phyloP scores from a whole-genome alignment of 768 basidiomycete genomes.

The Coprinopsis cinerea region DNA sequence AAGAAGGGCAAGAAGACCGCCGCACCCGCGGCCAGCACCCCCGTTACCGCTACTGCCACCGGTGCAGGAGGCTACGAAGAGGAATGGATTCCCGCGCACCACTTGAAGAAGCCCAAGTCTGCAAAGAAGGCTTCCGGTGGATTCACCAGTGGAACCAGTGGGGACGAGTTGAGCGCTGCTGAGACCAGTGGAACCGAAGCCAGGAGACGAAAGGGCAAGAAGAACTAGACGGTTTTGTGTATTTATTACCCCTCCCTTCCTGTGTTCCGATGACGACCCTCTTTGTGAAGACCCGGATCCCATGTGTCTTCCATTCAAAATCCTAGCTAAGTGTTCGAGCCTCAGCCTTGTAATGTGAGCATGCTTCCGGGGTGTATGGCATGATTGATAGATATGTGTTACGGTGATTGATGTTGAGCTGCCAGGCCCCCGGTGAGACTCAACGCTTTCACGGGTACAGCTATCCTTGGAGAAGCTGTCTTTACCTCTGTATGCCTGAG shows the following conservation, averaged over 20 bases:
- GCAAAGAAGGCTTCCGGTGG: slow-evolving; percentile 44
- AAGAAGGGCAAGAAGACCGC: slow-evolving; percentile 49
- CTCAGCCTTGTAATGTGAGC: not conserved
- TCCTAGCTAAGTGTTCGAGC: slow-evolving; percentile 6
- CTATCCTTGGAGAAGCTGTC: no score
- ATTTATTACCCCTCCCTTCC: no score
- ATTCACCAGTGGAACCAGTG: slow-evolving; percentile 43
- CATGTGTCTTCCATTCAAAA: slow-evolving; percentile 1
- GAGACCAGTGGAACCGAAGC: slow-evolving; percentile 63
- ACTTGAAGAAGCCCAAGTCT: slow-evolving; percentile 62
- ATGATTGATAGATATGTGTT: no score
- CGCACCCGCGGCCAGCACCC: slow-evolving; percentile 41
- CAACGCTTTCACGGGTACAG: no score
- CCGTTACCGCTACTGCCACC: slow-evolving; percentile 55
- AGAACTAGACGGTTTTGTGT: slow-evolving; percentile 21
- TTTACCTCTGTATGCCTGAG: no score
- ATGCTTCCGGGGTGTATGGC: not conserved
- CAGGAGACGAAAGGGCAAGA: slow-evolving; percentile 49
- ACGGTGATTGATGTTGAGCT: no score
- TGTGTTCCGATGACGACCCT: no score
- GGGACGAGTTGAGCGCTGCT: slow-evolving; percentile 60
- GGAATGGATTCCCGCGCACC: slow-evolving; percentile 92
- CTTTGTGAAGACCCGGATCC: no score
- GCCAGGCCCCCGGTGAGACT: no score
- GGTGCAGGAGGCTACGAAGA: slow-evolving; percentile 73